Base-by-base conservation (phyloP, 768 basidiomycete species). In the Tulasnella sp. region DNA sequence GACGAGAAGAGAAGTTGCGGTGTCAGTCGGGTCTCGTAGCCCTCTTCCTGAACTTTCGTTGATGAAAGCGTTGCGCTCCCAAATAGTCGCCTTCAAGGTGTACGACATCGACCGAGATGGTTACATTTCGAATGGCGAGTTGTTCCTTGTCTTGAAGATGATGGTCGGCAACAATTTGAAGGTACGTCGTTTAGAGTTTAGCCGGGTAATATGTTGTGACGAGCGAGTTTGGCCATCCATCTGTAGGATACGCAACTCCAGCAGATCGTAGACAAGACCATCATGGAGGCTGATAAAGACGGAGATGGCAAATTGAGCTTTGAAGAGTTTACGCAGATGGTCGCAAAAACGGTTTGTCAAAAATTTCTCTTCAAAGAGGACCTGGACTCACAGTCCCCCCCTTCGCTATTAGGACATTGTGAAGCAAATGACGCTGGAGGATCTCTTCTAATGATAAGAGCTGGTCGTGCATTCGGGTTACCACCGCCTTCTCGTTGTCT, bases 101-200 rank as follows among this genome's bases (percentile, higher is more conserved):
- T 99, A 99, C 83, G 98, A 99, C 84, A 95, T 99, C 84, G 98
- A 99, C 85, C 90, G 98, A 75, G 98, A 99, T 84, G 96, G 96
- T 10, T 99, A 86, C 86, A 99, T 99, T 85, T 98, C 96, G 18
- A 99, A 99, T 84, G 98, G 98, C 78, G 98, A 99, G 86, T 90
- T 99, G 40, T 99, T 98, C 88, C 87, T 99, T 72, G 98, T 99
- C 52, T 88, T 99, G 82, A 99, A 99, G 89, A 99, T 99, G 95
- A 99, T 99, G 98, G 98, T 99, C 74, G 98, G 98, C 44, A 98
- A 94, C 85, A 99, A 99, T 86, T 88, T 99, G 83, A 99, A 99
- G 89, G 96, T 96, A 44, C 42, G 16, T 44, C 42, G 42, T 44
- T 16, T 7, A 16, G 42, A 44, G 42, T 14, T 44, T 14, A 2